phyloP scores from a whole-genome alignment of 73 alveolate species.

The Blepharisma japonicum region DNA sequence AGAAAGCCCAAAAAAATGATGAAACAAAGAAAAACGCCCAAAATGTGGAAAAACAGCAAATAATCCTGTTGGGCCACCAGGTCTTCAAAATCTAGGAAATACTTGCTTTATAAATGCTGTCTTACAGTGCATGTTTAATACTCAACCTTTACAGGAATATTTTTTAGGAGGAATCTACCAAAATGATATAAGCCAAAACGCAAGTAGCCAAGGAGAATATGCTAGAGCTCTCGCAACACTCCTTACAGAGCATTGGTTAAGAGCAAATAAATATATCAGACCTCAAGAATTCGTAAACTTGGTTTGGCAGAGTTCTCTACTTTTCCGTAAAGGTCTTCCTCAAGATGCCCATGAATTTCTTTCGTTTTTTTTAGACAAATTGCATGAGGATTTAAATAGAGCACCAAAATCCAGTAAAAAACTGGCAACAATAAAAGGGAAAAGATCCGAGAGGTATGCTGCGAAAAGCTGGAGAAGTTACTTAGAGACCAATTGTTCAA shows the following conservation, averaged over 20 bases:
- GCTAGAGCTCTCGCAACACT: slow-evolving; percentile 48
- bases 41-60: neutral
- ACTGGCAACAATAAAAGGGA: slow-evolving; percentile 57
- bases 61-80: slow-evolving; percentile 52
- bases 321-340: slow-evolving; percentile 51
- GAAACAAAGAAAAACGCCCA: too few relatives aligned
- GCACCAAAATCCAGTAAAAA: slow-evolving; percentile 26
- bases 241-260: slow-evolving; percentile 52
- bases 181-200: slow-evolving; percentile 44
- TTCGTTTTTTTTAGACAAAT: slow-evolving; percentile 54
- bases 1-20: too few relatives aligned
- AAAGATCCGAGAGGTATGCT: slow-evolving; percentile 77
- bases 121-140: slow-evolving; percentile 69
- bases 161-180: slow-evolving; percentile 55
- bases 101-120: slow-evolving; percentile 81
- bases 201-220: slow-evolving; percentile 47
- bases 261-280: slow-evolving; percentile 34
- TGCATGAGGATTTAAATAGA: slow-evolving; percentile 77
- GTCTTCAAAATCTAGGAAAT: slow-evolving; percentile 72
- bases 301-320: slow-evolving; percentile 36
- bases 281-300: slow-evolving; percentile 54
- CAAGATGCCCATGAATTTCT: slow-evolving; percentile 78
- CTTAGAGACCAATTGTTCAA: slow-evolving; percentile 74
- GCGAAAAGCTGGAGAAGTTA: slow-evolving; percentile 86
- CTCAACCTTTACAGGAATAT: slow-evolving; percentile 63